phyloP scores from a whole-genome alignment of 257 asterid genomes.

The Ajuga chamaepitys region DNA sequence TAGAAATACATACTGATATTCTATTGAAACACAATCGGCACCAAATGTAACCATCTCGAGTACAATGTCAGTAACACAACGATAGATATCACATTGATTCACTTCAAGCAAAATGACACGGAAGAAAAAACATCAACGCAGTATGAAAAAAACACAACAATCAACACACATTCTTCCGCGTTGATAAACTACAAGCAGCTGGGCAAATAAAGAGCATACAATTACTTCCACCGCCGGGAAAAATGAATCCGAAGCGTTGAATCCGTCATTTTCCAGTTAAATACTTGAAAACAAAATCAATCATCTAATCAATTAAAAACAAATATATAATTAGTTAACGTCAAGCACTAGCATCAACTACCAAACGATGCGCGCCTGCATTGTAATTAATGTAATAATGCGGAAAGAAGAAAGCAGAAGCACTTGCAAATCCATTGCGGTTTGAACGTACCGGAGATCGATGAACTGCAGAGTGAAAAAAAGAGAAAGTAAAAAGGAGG shows the following conservation, averaged over 20 bases:
- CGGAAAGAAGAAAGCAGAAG: not conserved
- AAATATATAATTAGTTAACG: not conserved
- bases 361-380: slow-evolving; percentile 14
- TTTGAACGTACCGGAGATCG: slow-evolving; percentile 33
- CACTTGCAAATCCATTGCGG: slow-evolving; percentile 13
- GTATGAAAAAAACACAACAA: not conserved
- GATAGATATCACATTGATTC: not conserved
- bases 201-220: not conserved
- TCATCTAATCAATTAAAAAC: slow-evolving; percentile 7
- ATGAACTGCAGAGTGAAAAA: slow-evolving; percentile 12
- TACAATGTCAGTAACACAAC: slow-evolving; percentile 3
- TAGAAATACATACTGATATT: not conserved
- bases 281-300: not conserved
- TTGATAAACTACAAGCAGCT: not conserved
- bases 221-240: not conserved
- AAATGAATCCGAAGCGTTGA: slow-evolving; percentile 13
- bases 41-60: not conserved
- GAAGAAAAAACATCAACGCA: not conserved
- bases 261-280: slow-evolving; percentile 11
- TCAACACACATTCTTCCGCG: slow-evolving; percentile 13
- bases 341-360: slow-evolving; percentile 15
- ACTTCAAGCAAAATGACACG: slow-evolving; percentile 4
- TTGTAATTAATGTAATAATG: not conserved
- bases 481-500: slow-evolving; percentile 19
- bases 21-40: not conserved